Evolutionary conservation across 2,329 filamentous ascomycete species (phyloP), one percentile per base, ranked within the genome.

Genomic region (Dryadomyces sulphureus): DNA sequence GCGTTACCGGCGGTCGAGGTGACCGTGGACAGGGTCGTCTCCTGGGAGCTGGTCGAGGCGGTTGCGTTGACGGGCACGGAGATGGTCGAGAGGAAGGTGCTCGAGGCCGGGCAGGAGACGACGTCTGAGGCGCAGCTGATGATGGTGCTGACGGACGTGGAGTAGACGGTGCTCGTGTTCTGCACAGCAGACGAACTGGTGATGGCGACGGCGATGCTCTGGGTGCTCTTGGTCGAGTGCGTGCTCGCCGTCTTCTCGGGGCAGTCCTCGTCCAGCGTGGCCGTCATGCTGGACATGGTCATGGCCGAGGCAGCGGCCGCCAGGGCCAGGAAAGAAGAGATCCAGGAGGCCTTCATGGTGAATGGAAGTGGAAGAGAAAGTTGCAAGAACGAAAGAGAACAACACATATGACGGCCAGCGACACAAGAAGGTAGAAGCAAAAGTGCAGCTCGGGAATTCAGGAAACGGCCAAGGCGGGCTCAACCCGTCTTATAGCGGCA

Each of bases 141-240:
- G 54, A 69, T 53, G 45, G 66, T 69, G 46, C 58, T 58, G 43
- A 59, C 55, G 36, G 57, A 55, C 19, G 65, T 66, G 45, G 56
- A 55, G 45, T 59, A 66, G 54, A 67, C 53, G 50, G 65, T 68
- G 57, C 61, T 65, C 34, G 63, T 67, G 22, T 60, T 62, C 30
- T 35, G 21, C 7, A 16, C 41, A 11, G 24, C 35, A 4, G 32
- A 16, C 14, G 38, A 16, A 5, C 41, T 38, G 20, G 43, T n/a
- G 30, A n/a, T 12, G 35, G 32, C 11, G 9, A 9, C 36, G 25
- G 32, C 19, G n/a, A 20, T 27, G 8, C 32, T 40, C 25, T 20
- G 16, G 30, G 30, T 17, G 5, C 11, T 25, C 25, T 21, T 20
- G 16, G 22, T 4, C 2, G 43, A 4, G 21, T 2, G 2, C 11